Conservation (phyloP, 176 grass and related monocot species). For the Calamus simplicifolius region DNA sequence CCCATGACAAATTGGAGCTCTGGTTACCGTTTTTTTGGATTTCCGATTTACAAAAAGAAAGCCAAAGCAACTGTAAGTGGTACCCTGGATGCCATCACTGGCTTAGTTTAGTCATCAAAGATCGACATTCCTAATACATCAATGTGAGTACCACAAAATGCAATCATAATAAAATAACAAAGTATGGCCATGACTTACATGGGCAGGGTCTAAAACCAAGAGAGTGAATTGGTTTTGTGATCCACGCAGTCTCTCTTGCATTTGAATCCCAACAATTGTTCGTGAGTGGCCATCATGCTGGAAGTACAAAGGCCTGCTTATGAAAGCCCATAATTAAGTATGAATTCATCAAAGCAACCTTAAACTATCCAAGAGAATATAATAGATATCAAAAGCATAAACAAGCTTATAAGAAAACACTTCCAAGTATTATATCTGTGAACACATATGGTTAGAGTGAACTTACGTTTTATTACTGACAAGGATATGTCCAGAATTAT, state of each 20-base stretch:
- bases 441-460: neutral
- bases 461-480: slow-evolving; percentile 78
- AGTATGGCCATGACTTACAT: slow-evolving; percentile 42
- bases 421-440: no score
- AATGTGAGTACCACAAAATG: neutral
- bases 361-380: no score
- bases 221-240: slow-evolving; percentile 44
- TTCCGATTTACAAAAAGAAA: no score
- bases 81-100: no score
- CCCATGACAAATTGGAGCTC: no score
- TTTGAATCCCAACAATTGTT: slow-evolving; percentile 96
- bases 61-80: no score
- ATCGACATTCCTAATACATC: neutral
- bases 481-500: slow-evolving; percentile 32
- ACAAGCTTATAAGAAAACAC: no score
- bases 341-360: neutral
- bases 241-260: slow-evolving; percentile 42
- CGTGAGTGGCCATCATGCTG: slow-evolving; percentile 96
- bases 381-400: no score
- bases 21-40: no score
- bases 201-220: slow-evolving; percentile 70
- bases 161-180: neutral
- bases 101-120: neutral
- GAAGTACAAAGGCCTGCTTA: slow-evolving; percentile 72
- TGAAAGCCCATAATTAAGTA: slow-evolving; percentile 1